Percentiles rank a stretch among this genome's conserved stretches.
These are phyloP conservation scores for Talaromyces proteolyticus DNA, from an alignment of 495 filamentous ascomycete genomes.

Conservation along the genomic window DNA sequence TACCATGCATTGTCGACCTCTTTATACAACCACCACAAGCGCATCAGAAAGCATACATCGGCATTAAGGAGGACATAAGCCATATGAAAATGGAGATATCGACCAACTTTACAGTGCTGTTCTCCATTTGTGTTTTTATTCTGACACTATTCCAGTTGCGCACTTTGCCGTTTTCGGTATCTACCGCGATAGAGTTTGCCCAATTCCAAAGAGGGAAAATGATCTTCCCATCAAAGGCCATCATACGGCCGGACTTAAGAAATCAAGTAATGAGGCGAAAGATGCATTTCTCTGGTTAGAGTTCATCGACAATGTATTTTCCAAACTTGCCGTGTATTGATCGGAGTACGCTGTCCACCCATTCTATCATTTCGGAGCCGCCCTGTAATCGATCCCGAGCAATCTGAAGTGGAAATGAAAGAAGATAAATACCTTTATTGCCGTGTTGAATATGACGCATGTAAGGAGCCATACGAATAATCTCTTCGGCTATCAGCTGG, in stretches of 20 bases:
- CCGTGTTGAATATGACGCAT: not conserved
- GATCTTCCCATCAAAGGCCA: not conserved
- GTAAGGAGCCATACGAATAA: not conserved
- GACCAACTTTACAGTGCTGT: too few species aligned
- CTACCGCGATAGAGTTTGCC: not conserved
- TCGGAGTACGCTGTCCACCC: not conserved
- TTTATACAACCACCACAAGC: too few species aligned
- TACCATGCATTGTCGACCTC: too few species aligned
- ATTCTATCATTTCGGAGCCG: not conserved
- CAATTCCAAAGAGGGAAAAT: not conserved
- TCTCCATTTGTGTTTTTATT: too few species aligned
- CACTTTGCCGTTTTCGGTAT: not conserved
- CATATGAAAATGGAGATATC: too few species aligned
- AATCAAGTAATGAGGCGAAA: too few species aligned
- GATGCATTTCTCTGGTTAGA: too few species aligned
- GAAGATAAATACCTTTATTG: not conserved
- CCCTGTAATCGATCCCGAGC: not conserved
- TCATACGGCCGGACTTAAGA: too few species aligned
- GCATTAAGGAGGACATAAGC: too few species aligned
- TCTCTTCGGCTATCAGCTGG: not conserved
- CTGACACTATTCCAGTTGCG: too few species aligned
- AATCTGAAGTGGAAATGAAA: not conserved
- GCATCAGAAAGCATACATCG: too few species aligned
- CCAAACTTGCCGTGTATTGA: not conserved
- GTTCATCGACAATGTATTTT: too few species aligned